Evolutionary conservation across 495 filamentous ascomycete species (phyloP).

Genomic region (Massariosphaeria phaeospora): DNA sequence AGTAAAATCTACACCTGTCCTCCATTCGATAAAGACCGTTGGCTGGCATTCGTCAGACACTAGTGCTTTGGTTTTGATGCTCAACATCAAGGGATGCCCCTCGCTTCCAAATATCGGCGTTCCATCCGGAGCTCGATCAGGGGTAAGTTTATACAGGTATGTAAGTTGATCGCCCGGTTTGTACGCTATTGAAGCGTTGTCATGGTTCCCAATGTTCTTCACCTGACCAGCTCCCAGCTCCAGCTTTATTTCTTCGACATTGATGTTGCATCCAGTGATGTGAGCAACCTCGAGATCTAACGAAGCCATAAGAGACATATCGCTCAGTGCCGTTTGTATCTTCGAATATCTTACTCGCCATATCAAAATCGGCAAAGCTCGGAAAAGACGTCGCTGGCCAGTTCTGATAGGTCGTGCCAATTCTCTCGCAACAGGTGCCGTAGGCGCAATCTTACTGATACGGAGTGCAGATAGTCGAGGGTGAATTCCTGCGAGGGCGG

Average conservation of each 20-base stretch:
- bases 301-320: slow-evolving; percentile 58
- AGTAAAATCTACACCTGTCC: slow-evolving; percentile 76
- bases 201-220: slow-evolving; percentile 58
- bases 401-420: slow-evolving; percentile 61
- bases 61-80: slow-evolving; percentile 60
- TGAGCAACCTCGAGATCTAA: slow-evolving; percentile 86
- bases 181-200: slow-evolving; percentile 58
- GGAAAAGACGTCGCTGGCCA: slow-evolving; percentile 58
- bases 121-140: slow-evolving; percentile 47
- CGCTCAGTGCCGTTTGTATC: slow-evolving; percentile 52
- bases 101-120: slow-evolving; percentile 32
- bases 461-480: slow-evolving; percentile 75
- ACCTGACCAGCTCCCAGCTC: slow-evolving; percentile 61
- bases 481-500: slow-evolving; percentile 56
- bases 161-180: slow-evolving; percentile 80
- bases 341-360: slow-evolving; percentile 78
- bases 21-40: slow-evolving; percentile 73
- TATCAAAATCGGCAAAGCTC: slow-evolving; percentile 75
- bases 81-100: slow-evolving; percentile 55
- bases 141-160: slow-evolving; percentile 72
- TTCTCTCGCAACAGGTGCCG: slow-evolving; percentile 51
- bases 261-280: slow-evolving; percentile 67
- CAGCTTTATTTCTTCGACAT: slow-evolving; percentile 63
- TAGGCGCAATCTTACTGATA: slow-evolving; percentile 70
- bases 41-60: slow-evolving; percentile 65